phyloP scores from a whole-genome alignment of 345 rosid species.

The Noccaea bulbosa region DNA sequence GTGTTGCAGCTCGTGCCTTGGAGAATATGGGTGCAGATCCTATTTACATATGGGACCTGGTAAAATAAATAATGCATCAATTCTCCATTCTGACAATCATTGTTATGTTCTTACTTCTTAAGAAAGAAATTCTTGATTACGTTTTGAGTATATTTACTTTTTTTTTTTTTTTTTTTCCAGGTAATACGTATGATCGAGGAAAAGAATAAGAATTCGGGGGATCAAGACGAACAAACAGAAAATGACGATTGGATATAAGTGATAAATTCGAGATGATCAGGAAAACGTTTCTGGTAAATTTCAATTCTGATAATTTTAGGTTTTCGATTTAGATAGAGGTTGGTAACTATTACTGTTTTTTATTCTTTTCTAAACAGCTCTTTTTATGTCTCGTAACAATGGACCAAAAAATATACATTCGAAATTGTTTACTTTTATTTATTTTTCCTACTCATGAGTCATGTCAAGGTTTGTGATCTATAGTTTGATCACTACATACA shows the following conservation, averaged over 20 bases:
- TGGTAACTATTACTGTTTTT: too few species aligned
- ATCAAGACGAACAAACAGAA: too few species aligned
- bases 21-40: conserved; percentile 95
- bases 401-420: background rate
- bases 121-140: background rate
- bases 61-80: conserved; percentile 32
- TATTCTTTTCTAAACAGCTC: too few species aligned
- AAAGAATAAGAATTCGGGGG: conserved; percentile 46
- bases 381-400: background rate
- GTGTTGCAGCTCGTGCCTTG: conserved; percentile 93
- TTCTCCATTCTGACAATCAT: background rate
- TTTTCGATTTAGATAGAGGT: too few species aligned
- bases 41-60: conserved; percentile 87
- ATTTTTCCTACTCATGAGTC: conserved; percentile 13
- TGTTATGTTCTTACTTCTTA: background rate
- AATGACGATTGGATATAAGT: conserved; percentile 28
- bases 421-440: background rate
- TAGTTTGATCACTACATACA: conserved; percentile 27
- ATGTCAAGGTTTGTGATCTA: conserved; percentile 33
- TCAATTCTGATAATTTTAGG: background rate
- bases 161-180: conserved; percentile 43
- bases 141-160: background rate
- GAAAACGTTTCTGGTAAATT: background rate
- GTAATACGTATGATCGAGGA: conserved; percentile 96
- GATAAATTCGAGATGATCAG: background rate